A percentile compares a stretch with the other conserved stretches of the same genome.
Evolutionary conservation across 148 eudicot species (phyloP).

Genomic region (Cornus florida): DNA sequence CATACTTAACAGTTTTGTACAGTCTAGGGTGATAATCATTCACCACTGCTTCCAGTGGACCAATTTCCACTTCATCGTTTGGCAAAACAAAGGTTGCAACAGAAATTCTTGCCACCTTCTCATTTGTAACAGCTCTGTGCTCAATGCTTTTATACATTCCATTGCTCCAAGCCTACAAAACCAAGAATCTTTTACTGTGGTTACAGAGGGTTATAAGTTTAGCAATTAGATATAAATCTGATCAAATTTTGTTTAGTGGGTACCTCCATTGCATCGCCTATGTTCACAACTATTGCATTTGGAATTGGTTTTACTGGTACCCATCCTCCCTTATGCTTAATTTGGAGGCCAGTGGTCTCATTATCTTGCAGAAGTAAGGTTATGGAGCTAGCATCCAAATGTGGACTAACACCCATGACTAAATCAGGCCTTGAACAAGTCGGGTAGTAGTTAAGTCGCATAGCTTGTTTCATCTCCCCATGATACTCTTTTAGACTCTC

Average conservation of each 20-base stretch:
- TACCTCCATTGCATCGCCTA: conserved; percentile 30
- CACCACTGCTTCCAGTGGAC: conserved; percentile 10
- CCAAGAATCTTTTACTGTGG: not conserved
- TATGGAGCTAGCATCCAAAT: conserved; percentile 22
- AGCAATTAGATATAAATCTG: not conserved
- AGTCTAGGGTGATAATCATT: not conserved
- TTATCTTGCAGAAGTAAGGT: conserved; percentile 30
- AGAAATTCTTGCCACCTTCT: not conserved
- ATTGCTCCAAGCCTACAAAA: conserved; percentile 26
- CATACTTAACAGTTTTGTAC: conserved; percentile 10
- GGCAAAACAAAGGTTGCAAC: conserved; percentile 17
- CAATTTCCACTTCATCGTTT: conserved; percentile 5
- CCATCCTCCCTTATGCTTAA: conserved; percentile 24
- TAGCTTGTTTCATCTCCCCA: conserved; percentile 8
- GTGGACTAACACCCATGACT: conserved; percentile 29
- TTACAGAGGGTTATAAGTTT: not conserved
- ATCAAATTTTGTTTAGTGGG: not conserved
- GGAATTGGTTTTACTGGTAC: conserved; percentile 26
- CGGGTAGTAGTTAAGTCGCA: conserved; percentile 24
- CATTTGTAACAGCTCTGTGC: conserved; percentile 19
- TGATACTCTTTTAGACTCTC: not conserved
- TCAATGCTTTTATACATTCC: conserved; percentile 25
- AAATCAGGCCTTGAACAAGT: conserved; percentile 21
- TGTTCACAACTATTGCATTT: conserved; percentile 21
- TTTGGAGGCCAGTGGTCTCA: conserved; percentile 20